Evolutionary conservation across 768 basidiomycete genomes (phyloP), one percentile per base, ranked within the genome.

Genomic region (Paxillus involutus): DNA sequence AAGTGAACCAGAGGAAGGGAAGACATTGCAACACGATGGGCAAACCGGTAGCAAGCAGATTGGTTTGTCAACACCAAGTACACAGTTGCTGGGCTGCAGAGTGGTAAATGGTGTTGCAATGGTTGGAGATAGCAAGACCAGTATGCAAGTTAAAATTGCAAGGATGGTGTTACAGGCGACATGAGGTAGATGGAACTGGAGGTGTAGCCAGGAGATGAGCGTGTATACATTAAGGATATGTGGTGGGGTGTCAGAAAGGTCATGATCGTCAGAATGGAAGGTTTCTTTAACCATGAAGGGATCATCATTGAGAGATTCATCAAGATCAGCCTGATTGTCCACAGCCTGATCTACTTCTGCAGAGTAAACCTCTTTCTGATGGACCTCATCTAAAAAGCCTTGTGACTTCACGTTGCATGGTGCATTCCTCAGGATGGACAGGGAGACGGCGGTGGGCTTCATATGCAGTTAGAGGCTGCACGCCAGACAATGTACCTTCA

Each of bases 201-300:
- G 17, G 44, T 70, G 68, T 2, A 70, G 59, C 68, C 68, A 70
- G 2, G 60, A 36, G 6, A 68, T 62, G 0, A 66, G 29, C 2
- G 61, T 21, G 40, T 70, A 69, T 14, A 68, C 52, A 1, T 57
- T n/a, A 41, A 63, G 57, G 0, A 68, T 47, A 37, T 66, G 59
- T 0, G 57, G 58, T 41, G 67, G 63, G 6, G 65, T 37, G 29
- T 60, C 21, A 21, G 21, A 21, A 21, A 21, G 21, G 21, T 21
- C 46, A 36, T 10, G 49, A n/a, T 57, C 40, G 30, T 59, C 43
- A 9, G 53, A 59, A 21, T 16, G 17, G 35, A 39, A 4, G 44
- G 40, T 40, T 55, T 24, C 57, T 19, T 17, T 11, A 4, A 24
- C 17, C 21, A 12, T 17, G 21, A 43, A 53, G 29, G 21, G 44